A percentile compares a stretch with the other conserved stretches of the same genome.
Conservation (phyloP, 2,329 filamentous ascomycete genomes). For the Fusarium pilosicola region DNA sequence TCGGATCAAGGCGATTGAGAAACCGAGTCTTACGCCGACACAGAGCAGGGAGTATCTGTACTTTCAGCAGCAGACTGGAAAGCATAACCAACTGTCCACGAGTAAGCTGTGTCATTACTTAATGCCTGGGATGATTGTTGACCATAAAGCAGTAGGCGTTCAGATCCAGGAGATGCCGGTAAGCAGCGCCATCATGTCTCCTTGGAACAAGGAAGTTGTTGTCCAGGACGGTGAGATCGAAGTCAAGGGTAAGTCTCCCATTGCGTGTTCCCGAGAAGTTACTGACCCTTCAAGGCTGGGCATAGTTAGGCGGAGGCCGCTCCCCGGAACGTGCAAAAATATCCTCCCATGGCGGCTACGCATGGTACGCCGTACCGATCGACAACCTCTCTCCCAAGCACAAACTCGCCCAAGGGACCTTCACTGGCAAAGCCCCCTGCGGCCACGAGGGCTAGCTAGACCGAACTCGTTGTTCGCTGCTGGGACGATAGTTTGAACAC, state of each 20-base stretch:
- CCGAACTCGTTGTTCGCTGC: constrained; percentile 67
- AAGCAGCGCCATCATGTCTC: constrained; percentile 72
- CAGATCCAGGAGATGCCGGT: constrained; percentile 79
- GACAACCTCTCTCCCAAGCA: constrained; percentile 71
- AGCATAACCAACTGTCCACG: constrained; percentile 67
- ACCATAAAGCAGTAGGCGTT: neutral
- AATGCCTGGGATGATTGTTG: too few relatives aligned
- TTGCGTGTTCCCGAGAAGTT: fast-evolving
- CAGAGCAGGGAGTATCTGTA: constrained; percentile 75
- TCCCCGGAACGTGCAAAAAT: constrained; percentile 73
- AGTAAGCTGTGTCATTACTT: too few relatives aligned
- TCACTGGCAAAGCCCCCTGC: constrained; percentile 70
- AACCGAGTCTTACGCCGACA: constrained; percentile 67
- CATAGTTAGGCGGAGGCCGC: constrained; percentile 66
- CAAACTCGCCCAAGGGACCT: constrained; percentile 72
- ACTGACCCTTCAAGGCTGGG: constrained; percentile 61
- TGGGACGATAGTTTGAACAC: constrained; percentile 72
- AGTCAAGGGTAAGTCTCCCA: neutral
- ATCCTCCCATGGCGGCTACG: constrained; percentile 68
- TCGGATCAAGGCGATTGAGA: constrained; percentile 67
- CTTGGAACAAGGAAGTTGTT: constrained; percentile 66
- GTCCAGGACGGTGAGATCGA: constrained; percentile 68
- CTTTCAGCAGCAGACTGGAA: constrained; percentile 74
- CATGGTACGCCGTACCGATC: constrained; percentile 70
- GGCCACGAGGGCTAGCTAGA: constrained; percentile 71